Conservation (phyloP, 1,284 basidiomycete species). For the Heimioporus punctisporus region DNA sequence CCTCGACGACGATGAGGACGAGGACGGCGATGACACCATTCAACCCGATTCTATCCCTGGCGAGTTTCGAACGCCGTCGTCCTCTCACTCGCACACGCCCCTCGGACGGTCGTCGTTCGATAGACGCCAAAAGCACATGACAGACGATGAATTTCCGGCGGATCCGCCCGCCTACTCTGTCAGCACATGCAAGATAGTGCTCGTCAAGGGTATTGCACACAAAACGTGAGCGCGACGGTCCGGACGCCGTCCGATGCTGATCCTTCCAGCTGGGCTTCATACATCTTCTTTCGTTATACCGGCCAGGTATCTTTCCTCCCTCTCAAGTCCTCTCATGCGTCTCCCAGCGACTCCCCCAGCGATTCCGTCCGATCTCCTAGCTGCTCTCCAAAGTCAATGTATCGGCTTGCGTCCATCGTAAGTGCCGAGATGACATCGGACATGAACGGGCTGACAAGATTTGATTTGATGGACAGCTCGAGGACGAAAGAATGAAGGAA, state of each 20-base stretch:
- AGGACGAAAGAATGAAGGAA: constrained; percentile 26
- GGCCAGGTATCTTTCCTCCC: constrained; percentile 28
- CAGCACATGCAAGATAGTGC: constrained; percentile 25
- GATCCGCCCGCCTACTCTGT: constrained; percentile 30
- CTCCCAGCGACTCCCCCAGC: neutral
- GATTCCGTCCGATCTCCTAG: neutral
- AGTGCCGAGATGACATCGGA: constrained; percentile 6
- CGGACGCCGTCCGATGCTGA: neutral
- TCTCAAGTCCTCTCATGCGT: constrained; percentile 20
- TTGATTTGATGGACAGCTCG: constrained; percentile 27
- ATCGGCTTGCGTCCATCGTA: constrained; percentile 29
- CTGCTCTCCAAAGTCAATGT: constrained; percentile 39
- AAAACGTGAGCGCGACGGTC: constrained; percentile 30
- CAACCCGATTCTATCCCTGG: neutral
- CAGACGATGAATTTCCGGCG: neutral
- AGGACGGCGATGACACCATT: constrained; percentile 3
- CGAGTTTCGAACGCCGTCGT: neutral
- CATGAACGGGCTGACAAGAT: too few species aligned
- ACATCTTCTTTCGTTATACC: constrained; percentile 32
- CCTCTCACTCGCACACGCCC: constrained; percentile 4
- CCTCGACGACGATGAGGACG: constrained; percentile 24
- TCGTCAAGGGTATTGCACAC: constrained; percentile 29
- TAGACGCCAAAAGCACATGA: neutral
- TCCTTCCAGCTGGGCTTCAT: constrained; percentile 24
- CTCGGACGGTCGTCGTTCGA: constrained; percentile 4